Conservation (phyloP, 192 early-diverging fungal genomes). For the Rhizoclosmatium globosum region DNA sequence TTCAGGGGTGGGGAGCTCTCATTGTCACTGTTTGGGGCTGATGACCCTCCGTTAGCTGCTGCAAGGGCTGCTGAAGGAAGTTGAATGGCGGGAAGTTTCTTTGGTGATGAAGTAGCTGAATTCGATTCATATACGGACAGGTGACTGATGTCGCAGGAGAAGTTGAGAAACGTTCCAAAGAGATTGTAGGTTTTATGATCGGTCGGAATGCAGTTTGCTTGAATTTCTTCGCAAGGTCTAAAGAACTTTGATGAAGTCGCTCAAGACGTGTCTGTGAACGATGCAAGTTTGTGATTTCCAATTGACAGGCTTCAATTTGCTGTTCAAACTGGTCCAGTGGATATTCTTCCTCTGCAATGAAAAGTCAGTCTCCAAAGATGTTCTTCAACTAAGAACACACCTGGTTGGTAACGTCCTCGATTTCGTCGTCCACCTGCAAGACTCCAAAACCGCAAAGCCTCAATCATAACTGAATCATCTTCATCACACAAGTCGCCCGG, state of each 20-base stretch:
- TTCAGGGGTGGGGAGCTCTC: neutral
- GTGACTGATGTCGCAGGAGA: neutral
- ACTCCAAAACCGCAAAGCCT: neutral
- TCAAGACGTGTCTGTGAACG: conserved; percentile 1
- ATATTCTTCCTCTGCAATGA: neutral
- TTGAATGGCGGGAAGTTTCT: neutral
- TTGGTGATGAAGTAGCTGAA: neutral
- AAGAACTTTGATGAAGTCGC: neutral
- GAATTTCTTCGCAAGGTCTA: neutral
- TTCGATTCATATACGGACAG: neutral
- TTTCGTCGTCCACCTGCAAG: neutral
- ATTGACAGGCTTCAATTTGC: neutral
- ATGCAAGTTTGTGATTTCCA: neutral
- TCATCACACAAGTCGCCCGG: neutral
- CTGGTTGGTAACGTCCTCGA: neutral
- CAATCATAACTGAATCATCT: neutral
- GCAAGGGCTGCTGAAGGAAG: no score
- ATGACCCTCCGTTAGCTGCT: neutral
- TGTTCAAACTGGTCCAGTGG: neutral
- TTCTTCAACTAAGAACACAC: neutral
- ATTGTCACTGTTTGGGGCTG: neutral
- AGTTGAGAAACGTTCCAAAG: neutral
- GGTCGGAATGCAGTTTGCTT: neutral
- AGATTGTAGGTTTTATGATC: neutral
- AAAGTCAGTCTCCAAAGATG: neutral